Percentiles rank a stretch among this genome's conserved stretches.
Conservation (phyloP, 225 moss, liverwort and hornwort species). For the Pseudisothecium myosuroides region DNA sequence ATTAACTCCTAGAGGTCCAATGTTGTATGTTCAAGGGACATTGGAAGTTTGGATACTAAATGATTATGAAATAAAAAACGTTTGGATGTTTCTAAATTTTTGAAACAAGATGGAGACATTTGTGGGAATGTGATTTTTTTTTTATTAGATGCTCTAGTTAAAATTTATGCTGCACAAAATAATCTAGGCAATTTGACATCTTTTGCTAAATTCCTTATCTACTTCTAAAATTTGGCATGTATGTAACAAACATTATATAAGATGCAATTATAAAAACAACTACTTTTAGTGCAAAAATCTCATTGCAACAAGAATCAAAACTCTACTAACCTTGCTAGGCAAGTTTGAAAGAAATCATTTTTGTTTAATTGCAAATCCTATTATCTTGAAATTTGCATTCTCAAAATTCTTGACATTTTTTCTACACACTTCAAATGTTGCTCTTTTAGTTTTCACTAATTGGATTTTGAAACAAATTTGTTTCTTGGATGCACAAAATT, state of each 20-base stretch:
- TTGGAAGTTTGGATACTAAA: background rate
- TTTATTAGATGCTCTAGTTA: background rate
- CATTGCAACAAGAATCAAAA: background rate
- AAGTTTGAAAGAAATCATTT: background rate
- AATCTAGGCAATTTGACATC: background rate
- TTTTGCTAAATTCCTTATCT: background rate
- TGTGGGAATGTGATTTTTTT: too few relatives aligned
- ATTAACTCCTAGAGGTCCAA: background rate
- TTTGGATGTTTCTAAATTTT: accelerated
- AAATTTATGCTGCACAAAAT: accelerated
- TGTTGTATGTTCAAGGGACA: background rate
- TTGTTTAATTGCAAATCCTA: background rate
- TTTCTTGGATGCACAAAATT: background rate
- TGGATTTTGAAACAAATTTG: background rate
- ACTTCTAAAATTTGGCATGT: background rate
- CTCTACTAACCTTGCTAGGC: background rate
- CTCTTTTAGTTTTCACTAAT: background rate
- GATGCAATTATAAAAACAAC: too few relatives aligned
- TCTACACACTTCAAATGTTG: background rate
- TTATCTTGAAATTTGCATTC: background rate
- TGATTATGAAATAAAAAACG: background rate
- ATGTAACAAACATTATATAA: background rate
- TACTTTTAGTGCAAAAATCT: background rate
- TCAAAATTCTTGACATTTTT: background rate
- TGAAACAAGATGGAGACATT: too few relatives aligned